Percentiles rank a stretch among this genome's conserved stretches.
Evolutionary conservation across 2,329 filamentous ascomycete species (phyloP).

Genomic region (Colletotrichum eremochloae): DNA sequence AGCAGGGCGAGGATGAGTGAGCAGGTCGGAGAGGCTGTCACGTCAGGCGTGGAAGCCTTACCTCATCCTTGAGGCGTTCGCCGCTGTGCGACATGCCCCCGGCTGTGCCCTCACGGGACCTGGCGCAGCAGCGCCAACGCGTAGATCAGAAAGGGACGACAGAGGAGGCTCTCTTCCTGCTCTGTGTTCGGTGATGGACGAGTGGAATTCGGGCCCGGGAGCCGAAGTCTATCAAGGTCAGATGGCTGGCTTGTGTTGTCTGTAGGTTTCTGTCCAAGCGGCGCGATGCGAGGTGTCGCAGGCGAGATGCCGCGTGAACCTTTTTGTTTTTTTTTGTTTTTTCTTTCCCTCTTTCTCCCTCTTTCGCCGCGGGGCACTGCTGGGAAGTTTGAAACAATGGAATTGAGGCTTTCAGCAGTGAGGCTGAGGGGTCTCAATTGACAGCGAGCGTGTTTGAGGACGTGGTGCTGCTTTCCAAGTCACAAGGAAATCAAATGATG

Average conservation of each 20-base stretch:
- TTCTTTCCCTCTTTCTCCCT: not conserved
- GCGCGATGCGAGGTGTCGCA: conserved; percentile 29
- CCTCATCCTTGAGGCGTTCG: conserved; percentile 70
- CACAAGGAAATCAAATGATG: conserved; percentile 20
- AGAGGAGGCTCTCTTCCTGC: conserved; percentile 9
- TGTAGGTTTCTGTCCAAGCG: conserved; percentile 36
- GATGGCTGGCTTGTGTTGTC: conserved; percentile 29
- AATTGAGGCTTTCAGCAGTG: conserved; percentile 15
- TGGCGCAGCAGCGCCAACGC: conserved; percentile 18
- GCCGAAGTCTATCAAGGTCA: conserved; percentile 33
- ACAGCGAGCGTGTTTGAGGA: conserved; percentile 29
- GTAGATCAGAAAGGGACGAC: conserved; percentile 12
- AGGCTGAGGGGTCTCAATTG: conserved; percentile 41
- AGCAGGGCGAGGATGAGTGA: conserved; percentile 6
- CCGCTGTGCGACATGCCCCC: conserved; percentile 54
- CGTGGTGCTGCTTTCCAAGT: not conserved
- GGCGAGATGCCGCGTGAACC: conserved; percentile 14
- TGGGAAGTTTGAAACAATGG: conserved; percentile 31
- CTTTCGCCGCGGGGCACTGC: conserved; percentile 30
- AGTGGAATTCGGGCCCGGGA: conserved; percentile 34
- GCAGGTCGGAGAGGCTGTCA: conserved; percentile 16
- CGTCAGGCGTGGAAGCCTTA: conserved; percentile 47
- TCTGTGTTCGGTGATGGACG: conserved; percentile 27
- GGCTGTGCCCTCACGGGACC: conserved; percentile 43
- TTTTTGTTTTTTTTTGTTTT: not conserved